Percentiles rank a stretch among this genome's conserved stretches.
These are phyloP conservation scores for Nicotiana rustica DNA, from an alignment of 305 asterid species.

Conservation along the genomic window DNA sequence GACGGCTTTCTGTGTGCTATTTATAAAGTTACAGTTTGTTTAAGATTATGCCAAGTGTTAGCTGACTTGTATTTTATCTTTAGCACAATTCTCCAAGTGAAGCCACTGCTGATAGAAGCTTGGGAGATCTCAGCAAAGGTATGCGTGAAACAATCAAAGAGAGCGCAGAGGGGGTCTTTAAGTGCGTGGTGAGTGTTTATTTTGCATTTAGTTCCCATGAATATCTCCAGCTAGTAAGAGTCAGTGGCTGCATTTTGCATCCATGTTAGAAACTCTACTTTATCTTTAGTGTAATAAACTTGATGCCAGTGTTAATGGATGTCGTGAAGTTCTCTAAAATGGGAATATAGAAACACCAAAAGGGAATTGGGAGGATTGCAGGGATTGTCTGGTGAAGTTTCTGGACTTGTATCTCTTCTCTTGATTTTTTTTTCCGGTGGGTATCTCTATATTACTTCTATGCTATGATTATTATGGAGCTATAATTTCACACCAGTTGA, in stretches of 20 bases:
- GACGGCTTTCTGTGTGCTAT: not conserved
- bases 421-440: not conserved
- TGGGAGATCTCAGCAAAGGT: constrained; percentile 27
- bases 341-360: not conserved
- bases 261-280: not conserved
- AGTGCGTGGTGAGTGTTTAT: constrained; percentile 19
- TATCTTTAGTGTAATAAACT: constrained; percentile 1
- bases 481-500: not conserved
- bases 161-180: not conserved
- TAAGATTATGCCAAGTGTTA: constrained; percentile 18
- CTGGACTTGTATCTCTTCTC: not conserved
- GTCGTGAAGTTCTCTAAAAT: not conserved
- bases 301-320: not conserved
- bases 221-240: not conserved
- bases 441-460: not conserved
- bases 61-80: constrained; percentile 22
- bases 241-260: not conserved
- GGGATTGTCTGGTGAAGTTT: not conserved
- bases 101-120: not conserved
- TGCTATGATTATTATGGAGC: not conserved
- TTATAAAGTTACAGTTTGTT: not conserved
- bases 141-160: constrained; percentile 1
- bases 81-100: constrained; percentile 28
- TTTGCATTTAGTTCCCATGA: constrained; percentile 26
- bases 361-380: not conserved